Evolutionary conservation across 306 rosid species (phyloP), one percentile per base, ranked within the genome.

Genomic region (Citrullus colocynthis): DNA sequence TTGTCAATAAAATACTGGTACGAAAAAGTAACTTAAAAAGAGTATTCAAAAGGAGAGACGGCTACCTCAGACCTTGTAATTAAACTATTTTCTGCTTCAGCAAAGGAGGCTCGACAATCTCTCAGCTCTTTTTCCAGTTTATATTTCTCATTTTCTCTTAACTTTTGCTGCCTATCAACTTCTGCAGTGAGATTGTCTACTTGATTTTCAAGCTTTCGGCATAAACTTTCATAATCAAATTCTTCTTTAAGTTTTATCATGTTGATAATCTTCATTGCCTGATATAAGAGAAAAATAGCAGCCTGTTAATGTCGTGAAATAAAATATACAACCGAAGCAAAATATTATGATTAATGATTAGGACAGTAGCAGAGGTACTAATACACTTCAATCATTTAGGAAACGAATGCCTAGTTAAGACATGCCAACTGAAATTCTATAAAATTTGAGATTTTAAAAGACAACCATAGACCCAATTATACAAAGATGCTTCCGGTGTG

Each of bases 201-300:
- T 86, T 90, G 88, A 49, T 61, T 86, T 83, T 90, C 91, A 75
- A 90, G 91, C 82, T 90, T 86, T 64, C 90, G 87, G 67, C 90
- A 88, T 83, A 86, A 88, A 60, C 87, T 82, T 83, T 90, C 93
- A 80, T 88, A 90, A 76, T 90, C 93, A 71, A 86, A 84, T 65
- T 90, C 93, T 83, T 90, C 91, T 81, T 87, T 90, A 57, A 90
- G 82, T 80, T 88, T 90, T 74, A 90, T 88, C 78, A 57, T 80
- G 79, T 90, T 90, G 52, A 86, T 84, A 67, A 90, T 88, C 85
- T 83, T 90, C 85, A 90, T 90, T 74, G 93, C 93, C 93, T 90
- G 79, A 78, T 67, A 81, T 83, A 78, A 74, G 41, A 72, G 57
- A 20, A 69, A 78, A n/a, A 45, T 28, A 66, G 54, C 37, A 51